Conservation (phyloP, 2,329 filamentous ascomycete species). For the Colletotrichum falcatum region DNA sequence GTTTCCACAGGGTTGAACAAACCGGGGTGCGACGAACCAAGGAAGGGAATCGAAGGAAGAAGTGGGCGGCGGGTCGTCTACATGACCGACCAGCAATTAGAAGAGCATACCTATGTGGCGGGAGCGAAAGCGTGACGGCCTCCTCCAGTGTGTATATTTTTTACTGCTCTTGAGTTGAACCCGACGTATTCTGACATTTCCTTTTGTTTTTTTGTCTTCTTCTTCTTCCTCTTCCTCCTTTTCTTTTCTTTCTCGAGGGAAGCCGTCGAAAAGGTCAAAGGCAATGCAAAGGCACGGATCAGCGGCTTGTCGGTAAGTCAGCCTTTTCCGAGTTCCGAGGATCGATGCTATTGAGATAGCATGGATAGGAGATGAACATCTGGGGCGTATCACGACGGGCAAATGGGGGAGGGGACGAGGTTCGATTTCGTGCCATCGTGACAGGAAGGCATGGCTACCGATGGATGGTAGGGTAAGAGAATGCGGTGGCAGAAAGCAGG, state of each 20-base stretch:
- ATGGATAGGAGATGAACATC: not conserved
- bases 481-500: not conserved
- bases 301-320: not conserved
- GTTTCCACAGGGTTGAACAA: slow-evolving; percentile 40
- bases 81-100: slow-evolving; percentile 23
- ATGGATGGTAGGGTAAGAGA: not conserved
- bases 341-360: not conserved
- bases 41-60: slow-evolving; percentile 40
- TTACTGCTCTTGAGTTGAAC: not conserved
- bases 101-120: not conserved
- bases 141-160: not conserved
- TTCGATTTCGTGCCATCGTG: not conserved
- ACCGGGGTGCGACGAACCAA: slow-evolving; percentile 38
- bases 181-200: not conserved
- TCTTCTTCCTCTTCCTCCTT: too few species aligned
- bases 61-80: slow-evolving; percentile 33
- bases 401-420: not conserved
- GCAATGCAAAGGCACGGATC: not conserved
- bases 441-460: not conserved
- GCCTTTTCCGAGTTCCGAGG: not conserved
- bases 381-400: not conserved
- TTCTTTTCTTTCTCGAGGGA: not conserved
- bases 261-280: not conserved
- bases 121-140: not conserved
- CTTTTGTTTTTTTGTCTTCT: not conserved